phyloP scores from a whole-genome alignment of 2,329 filamentous ascomycete species.

The Clonostachys rosea region DNA sequence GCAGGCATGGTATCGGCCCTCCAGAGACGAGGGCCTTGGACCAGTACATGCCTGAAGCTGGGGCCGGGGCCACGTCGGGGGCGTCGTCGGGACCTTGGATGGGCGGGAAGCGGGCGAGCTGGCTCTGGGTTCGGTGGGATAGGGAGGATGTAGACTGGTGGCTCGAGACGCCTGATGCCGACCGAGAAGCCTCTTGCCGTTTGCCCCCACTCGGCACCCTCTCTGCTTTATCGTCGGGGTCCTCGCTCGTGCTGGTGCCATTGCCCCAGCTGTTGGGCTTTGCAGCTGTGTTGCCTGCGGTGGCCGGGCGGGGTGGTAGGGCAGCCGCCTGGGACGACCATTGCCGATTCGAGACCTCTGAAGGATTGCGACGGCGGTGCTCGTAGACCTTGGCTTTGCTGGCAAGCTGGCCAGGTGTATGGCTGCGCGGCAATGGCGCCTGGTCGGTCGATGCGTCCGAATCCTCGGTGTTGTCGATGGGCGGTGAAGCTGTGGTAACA shows the following conservation, averaged over 20 bases:
- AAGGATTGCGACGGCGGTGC: conserved; percentile 27
- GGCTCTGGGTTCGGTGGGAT: conserved; percentile 18
- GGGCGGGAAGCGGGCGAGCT: conserved; percentile 49
- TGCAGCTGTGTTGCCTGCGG: not conserved
- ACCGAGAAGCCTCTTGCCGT: conserved; percentile 41
- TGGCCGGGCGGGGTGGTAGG: not conserved
- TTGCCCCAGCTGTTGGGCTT: not conserved
- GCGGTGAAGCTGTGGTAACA: conserved; percentile 18
- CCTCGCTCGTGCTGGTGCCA: not conserved
- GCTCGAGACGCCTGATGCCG: conserved; percentile 46
- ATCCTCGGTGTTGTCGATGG: conserved; percentile 27
- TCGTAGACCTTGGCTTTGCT: conserved; percentile 43
- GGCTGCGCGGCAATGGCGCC: conserved; percentile 43
- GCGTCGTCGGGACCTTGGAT: conserved; percentile 50
- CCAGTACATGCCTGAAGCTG: conserved; percentile 71
- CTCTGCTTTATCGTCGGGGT: not conserved
- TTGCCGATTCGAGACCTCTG: too few relatives aligned
- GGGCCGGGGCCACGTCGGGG: conserved; percentile 56
- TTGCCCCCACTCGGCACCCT: conserved; percentile 7
- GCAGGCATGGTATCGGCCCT: conserved; percentile 52
- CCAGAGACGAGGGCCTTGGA: conserved; percentile 62
- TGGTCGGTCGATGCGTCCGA: conserved; percentile 28
- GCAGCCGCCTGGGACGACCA: too few relatives aligned
- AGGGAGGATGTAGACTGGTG: conserved; percentile 13
- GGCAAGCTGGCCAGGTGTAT: conserved; percentile 58